Evolutionary conservation across 257 asterid genomes (phyloP), one percentile per base, ranked within the genome.

Genomic region (Parsonsia alboflavescens): DNA sequence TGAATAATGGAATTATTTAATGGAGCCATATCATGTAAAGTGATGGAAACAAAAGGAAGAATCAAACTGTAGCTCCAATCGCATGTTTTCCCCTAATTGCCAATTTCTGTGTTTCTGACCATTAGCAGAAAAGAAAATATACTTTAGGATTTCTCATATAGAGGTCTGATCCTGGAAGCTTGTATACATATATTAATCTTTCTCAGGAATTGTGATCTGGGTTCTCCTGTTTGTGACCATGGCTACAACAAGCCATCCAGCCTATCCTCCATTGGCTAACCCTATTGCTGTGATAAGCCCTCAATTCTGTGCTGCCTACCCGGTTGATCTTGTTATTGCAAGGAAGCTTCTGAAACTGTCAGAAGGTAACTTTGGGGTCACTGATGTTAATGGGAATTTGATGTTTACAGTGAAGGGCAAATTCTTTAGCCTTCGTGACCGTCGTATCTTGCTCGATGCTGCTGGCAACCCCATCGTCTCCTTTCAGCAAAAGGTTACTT

Each of bases 391-490:
- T 70, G 97, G 91, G 21, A 89, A 88, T 78, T 2, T 86, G 5
- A 79, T 94, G 82, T 94, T 92, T 85, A 83, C 63, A 33, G 79
- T 90, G 73, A 89, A 88, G 73, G 95, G 93, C 22, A 85, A 86
- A 58, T 24, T 86, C 36, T 82, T 92, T 78, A 88, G 95, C 82
- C 65, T 88, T 70, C 93, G 81, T 39, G 96, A 92, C 45, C 90
- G 90, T 72, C 93, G 96, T 36, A 76, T 88, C 66, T 82, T 92
- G 85, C 87, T 84, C 54, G 99, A 91, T 75, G 90, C 93, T 48
- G 81, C 86, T 19, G 96, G 80, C 33, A 78, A 64, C 66, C 96
- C 96, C 36, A 13, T 94, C 70, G 54, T 92, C 86, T 88, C 97
- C 52, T 79, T 79, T 70, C 79, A 75, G 72, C 96, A 90, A 69